Evolutionary conservation across 1,284 basidiomycete genomes (phyloP).

Genomic region (Somion occarium): DNA sequence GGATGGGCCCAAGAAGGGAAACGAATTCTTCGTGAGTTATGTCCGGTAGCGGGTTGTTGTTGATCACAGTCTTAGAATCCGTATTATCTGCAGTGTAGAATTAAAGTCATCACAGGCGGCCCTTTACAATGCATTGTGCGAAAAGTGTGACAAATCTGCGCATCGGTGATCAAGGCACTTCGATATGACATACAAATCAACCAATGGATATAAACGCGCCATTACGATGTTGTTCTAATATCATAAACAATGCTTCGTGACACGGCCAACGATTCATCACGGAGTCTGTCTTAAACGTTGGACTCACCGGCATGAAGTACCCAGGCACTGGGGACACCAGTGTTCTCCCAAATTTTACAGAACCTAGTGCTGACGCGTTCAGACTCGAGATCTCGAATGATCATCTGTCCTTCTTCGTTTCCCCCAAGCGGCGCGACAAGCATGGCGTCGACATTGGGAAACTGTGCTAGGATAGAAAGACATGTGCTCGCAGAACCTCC

Average conservation of each 20-base stretch:
- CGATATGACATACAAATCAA: too few relatives aligned
- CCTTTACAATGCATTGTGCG: too few relatives aligned
- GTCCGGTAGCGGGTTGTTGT: conserved; percentile 81
- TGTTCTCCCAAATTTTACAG: conserved; percentile 67
- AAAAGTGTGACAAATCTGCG: too few relatives aligned
- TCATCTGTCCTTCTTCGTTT: conserved; percentile 59
- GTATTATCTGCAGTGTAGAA: conserved; percentile 41
- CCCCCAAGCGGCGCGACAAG: conserved; percentile 72
- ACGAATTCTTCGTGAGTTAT: conserved; percentile 82
- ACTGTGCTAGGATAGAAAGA: conserved; percentile 68
- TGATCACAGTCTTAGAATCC: conserved; percentile 63
- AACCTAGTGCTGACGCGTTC: conserved; percentile 66
- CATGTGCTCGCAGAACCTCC: conserved; percentile 70
- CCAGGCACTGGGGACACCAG: conserved; percentile 77
- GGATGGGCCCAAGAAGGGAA: conserved; percentile 65
- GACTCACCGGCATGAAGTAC: conserved; percentile 62
- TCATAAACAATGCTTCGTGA: too few relatives aligned
- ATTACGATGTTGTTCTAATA: too few relatives aligned
- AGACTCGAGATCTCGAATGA: conserved; percentile 59
- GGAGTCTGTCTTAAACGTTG: neutral
- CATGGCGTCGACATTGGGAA: conserved; percentile 57
- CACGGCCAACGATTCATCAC: too few relatives aligned
- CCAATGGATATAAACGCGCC: too few relatives aligned
- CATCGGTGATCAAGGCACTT: too few relatives aligned
- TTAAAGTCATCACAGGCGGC: neutral